Evolutionary conservation across 2,329 filamentous ascomycete genomes (phyloP).

Genomic region (Sarocladium brachiariae): DNA sequence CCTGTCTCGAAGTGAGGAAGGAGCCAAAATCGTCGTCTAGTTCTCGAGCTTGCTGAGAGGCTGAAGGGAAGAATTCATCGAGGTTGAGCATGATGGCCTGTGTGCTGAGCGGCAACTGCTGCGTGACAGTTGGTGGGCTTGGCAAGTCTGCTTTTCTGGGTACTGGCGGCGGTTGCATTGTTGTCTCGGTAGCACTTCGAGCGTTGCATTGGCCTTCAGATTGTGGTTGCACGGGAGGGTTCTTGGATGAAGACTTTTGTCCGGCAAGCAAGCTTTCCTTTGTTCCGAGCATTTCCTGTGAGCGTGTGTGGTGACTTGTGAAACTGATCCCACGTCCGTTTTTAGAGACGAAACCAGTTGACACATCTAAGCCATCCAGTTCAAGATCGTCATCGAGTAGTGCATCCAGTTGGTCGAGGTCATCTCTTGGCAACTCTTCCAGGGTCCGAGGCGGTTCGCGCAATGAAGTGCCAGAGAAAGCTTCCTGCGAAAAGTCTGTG

Average conservation of each 20-base stretch:
- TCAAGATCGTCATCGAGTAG: neutral
- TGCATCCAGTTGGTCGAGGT: neutral
- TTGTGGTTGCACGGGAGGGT: no score
- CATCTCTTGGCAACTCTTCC: neutral
- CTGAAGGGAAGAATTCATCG: slow-evolving; percentile 49
- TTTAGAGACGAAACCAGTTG: no score
- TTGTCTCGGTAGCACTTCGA: no score
- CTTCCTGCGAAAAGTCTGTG: slow-evolving; percentile 9
- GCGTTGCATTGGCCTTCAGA: no score
- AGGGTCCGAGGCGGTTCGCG: neutral
- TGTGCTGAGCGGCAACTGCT: slow-evolving; percentile 34
- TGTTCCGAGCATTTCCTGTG: no score
- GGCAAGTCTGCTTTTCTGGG: no score
- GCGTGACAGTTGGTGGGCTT: slow-evolving; percentile 11
- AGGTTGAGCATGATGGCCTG: slow-evolving; percentile 46
- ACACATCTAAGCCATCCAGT: neutral
- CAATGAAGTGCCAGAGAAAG: neutral
- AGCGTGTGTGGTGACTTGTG: no score
- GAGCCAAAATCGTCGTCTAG: slow-evolving; percentile 29
- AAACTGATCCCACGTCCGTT: no score
- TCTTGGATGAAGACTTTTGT: no score
- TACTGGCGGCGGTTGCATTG: no score
- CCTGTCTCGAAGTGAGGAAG: no score
- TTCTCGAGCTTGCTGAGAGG: slow-evolving; percentile 49
- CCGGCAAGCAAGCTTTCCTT: no score